These are phyloP conservation scores for Mycena rosella DNA, from an alignment of 768 basidiomycete genomes.

Conservation along the genomic window DNA sequence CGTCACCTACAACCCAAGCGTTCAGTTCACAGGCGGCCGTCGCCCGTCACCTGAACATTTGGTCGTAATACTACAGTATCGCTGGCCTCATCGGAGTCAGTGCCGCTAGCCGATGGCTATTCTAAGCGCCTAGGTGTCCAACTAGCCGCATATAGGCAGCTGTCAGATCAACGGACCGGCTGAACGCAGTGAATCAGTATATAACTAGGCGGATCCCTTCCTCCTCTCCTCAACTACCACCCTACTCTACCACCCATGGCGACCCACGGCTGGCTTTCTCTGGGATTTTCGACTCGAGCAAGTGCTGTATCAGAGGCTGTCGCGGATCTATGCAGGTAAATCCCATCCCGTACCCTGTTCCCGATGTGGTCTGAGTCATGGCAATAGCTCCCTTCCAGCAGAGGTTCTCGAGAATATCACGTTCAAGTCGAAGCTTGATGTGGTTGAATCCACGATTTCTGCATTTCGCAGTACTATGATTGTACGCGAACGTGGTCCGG, in stretches of 20 bases:
- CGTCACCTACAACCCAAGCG: too few species aligned
- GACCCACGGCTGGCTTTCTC: neutral
- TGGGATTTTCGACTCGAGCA: slow-evolving; percentile 1
- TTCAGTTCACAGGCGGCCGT: too few species aligned
- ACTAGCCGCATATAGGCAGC: too few species aligned
- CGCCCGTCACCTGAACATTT: too few species aligned
- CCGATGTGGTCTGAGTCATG: neutral
- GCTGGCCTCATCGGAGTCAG: too few species aligned
- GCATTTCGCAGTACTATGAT: neutral
- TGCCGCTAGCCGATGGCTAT: too few species aligned
- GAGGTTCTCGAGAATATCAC: neutral
- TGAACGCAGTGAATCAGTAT: too few species aligned
- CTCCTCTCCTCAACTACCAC: neutral
- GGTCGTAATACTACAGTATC: too few species aligned
- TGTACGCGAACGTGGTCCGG: neutral
- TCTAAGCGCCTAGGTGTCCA: too few species aligned
- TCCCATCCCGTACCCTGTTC: neutral
- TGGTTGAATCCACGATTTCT: slow-evolving; percentile 5
- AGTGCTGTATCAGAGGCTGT: neutral
- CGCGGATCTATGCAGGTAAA: slow-evolving; percentile 7
- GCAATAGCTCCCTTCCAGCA: slow-evolving; percentile 3
- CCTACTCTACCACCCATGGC: neutral
- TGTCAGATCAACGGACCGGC: too few species aligned
- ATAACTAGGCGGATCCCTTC: neutral
- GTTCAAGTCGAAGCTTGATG: neutral